Percentiles rank a stretch among this genome's conserved stretches.
phyloP scores from a whole-genome alignment of 257 asterid species.

The Anisodus acutangulus region DNA sequence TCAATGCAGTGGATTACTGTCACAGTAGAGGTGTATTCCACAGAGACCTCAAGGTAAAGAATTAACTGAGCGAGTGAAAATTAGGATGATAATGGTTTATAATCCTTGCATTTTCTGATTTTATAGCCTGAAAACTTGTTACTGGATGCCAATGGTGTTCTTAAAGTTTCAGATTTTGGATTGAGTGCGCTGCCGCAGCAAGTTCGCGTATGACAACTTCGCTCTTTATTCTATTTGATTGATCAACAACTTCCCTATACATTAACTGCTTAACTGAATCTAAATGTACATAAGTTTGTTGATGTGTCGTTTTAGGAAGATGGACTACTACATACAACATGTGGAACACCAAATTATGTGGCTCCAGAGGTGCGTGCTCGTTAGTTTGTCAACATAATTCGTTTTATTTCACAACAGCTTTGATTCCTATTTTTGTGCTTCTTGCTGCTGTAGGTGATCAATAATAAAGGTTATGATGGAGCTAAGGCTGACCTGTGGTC shows the following conservation, averaged over 20 bases:
- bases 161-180: constrained; percentile 94
- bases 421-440: constrained; percentile 14
- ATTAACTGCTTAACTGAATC: constrained; percentile 6
- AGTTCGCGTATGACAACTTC: constrained; percentile 68
- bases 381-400: constrained; percentile 26
- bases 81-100: constrained; percentile 15
- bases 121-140: constrained; percentile 87
- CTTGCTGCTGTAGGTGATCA: constrained; percentile 64
- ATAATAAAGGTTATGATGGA: constrained; percentile 93
- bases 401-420: constrained; percentile 8
- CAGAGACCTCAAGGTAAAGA: constrained; percentile 82
- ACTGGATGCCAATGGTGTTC: constrained; percentile 74
- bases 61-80: neutral
- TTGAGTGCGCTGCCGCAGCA: constrained; percentile 97
- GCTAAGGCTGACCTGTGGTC: constrained; percentile 99
- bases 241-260: constrained; percentile 21
- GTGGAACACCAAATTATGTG: constrained; percentile 98
- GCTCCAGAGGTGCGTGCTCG: constrained; percentile 78
- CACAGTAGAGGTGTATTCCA: constrained; percentile 96
- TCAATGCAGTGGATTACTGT: constrained; percentile 92
- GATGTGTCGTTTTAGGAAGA: constrained; percentile 64
- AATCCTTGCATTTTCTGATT: constrained; percentile 31
- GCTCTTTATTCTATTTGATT: constrained; percentile 8
- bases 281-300: constrained; percentile 1
- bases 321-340: constrained; percentile 94